phyloP scores from a whole-genome alignment of 2,329 filamentous ascomycete genomes.

The Fusarium falciforme region DNA sequence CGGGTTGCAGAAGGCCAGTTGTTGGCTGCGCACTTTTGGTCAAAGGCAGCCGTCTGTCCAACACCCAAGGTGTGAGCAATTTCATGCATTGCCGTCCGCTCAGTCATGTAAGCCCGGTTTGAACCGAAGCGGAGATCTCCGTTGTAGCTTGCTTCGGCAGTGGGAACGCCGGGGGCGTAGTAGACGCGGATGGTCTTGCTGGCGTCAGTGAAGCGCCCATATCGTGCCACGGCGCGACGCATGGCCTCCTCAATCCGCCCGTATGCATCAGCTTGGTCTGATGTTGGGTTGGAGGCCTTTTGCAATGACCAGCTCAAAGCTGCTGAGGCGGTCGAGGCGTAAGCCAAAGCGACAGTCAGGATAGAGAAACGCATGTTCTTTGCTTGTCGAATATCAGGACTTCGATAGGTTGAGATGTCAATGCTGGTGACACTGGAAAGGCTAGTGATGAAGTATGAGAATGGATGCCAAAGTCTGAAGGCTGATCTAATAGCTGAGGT shows the following conservation, averaged over 20 bases:
- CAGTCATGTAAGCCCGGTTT: constrained; percentile 59
- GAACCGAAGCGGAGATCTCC: constrained; percentile 60
- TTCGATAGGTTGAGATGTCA: background rate
- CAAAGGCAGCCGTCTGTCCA: constrained; percentile 56
- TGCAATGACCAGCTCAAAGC: constrained; percentile 54
- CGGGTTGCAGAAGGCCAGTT: constrained; percentile 55
- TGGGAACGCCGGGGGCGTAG: constrained; percentile 57
- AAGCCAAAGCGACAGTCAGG: constrained; percentile 43
- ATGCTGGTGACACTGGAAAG: background rate
- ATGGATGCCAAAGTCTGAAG: background rate
- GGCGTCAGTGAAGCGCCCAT: constrained; percentile 49
- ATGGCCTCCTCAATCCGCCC: constrained; percentile 56
- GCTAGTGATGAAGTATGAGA: background rate
- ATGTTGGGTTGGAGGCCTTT: constrained; percentile 52
- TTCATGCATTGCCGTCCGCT: constrained; percentile 62
- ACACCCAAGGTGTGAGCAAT: constrained; percentile 60
- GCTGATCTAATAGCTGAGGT: background rate
- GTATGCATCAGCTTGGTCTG: constrained; percentile 58
- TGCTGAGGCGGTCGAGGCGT: constrained; percentile 49
- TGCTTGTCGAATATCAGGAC: background rate
- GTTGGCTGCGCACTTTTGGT: constrained; percentile 51
- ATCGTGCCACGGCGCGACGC: constrained; percentile 53
- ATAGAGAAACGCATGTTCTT: constrained; percentile 50
- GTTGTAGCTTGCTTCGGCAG: constrained; percentile 59
- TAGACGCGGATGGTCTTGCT: constrained; percentile 54